Base-by-base conservation (phyloP, 441 rosid species). In the Rhodomyrtus psidioides region DNA sequence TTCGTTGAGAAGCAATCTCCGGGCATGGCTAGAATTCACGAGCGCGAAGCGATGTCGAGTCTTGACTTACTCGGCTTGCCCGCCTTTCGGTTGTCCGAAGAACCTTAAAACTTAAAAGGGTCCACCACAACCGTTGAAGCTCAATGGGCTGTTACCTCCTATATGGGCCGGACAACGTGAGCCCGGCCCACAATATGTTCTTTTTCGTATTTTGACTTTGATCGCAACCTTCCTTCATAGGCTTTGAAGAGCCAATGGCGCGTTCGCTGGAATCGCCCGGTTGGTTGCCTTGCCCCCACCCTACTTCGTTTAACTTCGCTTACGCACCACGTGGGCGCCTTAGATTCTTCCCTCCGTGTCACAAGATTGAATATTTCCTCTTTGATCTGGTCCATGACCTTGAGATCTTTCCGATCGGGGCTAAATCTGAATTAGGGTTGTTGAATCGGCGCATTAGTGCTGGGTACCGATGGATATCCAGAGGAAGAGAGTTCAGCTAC, bases 391-490 rank as follows among this genome's bases (percentile, higher is more conserved):
- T 34, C 49, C 26, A 2, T 39, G 10, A 9, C 79, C 7, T 65
- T 21, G 49, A 23, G 26, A 0, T 65, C 3, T 0, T 0, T 5
- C 21, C 7, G 79, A 21, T 21, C 9, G n/a, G n/a, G 7, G 79
- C 49, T 6, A 70, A 70, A 70, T 70, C 79, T 70, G 79, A 70
- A 70, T 21, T 21, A 21, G 79, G 79, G 79, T 39, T 70, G 49
- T 39, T 21, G 24, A 34, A 21, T 42, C 79, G 49, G 26, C 15
- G 79, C 79, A 21, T 70, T 10, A 1, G 19, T 4, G 7, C 79
- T 70, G n/a, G n/a, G 79, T 3, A 53, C 49, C 60, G 81, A 93
- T 94, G 97, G 95, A 93, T 91, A 86, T 94, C 82, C 88, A 88
- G 81, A 90, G 85, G 58, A 89, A 87, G 84, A 89, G 93, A 81